phyloP scores from a whole-genome alignment of 2,329 filamentous ascomycete genomes.

The Epichloe sylvatica region DNA sequence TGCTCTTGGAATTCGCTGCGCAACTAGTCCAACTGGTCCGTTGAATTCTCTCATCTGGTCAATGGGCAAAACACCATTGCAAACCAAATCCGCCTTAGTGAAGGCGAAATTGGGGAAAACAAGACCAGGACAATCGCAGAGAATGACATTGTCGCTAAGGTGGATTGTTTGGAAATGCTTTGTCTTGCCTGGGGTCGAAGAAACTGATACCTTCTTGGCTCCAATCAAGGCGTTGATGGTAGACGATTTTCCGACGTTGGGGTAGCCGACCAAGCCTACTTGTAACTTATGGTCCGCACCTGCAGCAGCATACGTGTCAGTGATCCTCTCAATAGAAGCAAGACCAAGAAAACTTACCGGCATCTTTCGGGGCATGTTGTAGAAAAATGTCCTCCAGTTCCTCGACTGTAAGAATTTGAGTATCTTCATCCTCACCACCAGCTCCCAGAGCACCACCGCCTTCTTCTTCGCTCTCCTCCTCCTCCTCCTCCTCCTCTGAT shows the following conservation, averaged over 20 bases:
- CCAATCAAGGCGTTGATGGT: constrained; percentile 99
- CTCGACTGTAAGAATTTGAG: constrained; percentile 78
- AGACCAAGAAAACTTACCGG: constrained; percentile 27
- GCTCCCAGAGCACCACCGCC: constrained; percentile 13
- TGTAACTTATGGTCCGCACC: constrained; percentile 53
- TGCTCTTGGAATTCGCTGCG: constrained; percentile 68
- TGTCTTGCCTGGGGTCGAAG: constrained; percentile 91
- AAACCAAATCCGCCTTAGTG: constrained; percentile 91
- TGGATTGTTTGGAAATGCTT: constrained; percentile 99
- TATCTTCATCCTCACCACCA: constrained; percentile 38
- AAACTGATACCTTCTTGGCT: constrained; percentile 96
- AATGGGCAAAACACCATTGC: constrained; percentile 87
- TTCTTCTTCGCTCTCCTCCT: constrained; percentile 28
- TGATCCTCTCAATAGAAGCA: neutral
- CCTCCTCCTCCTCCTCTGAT: constrained; percentile 13
- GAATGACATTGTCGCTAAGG: constrained; percentile 72
- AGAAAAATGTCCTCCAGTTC: constrained; percentile 86
- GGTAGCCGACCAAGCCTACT: constrained; percentile 91
- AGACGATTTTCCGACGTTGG: constrained; percentile 97
- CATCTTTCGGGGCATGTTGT: constrained; percentile 44
- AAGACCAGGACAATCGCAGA: constrained; percentile 96
- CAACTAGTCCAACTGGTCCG: constrained; percentile 71
- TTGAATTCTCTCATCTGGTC: constrained; percentile 91
- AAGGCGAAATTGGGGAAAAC: constrained; percentile 97
- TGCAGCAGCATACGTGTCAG: constrained; percentile 14